Percentiles rank a stretch among this genome's conserved stretches.
phyloP scores from a whole-genome alignment of 805 yeast genomes.

The Candida insectorum region DNA sequence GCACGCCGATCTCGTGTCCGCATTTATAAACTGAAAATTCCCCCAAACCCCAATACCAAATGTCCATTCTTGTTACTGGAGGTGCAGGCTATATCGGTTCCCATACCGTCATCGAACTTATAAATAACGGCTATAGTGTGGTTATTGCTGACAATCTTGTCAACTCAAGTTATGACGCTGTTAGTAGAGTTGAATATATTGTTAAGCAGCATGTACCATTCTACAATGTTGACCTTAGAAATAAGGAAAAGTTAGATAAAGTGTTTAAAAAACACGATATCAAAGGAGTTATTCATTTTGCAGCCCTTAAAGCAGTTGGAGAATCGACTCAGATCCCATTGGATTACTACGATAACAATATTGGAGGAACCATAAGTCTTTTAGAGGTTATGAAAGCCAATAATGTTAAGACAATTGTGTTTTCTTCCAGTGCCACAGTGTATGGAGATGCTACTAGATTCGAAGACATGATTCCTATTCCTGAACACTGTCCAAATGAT shows the following conservation, averaged over 20 bases:
- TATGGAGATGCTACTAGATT: slow-evolving; percentile 79
- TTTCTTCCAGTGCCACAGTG: slow-evolving; percentile 79
- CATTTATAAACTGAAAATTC: too few species aligned
- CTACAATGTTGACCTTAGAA: slow-evolving; percentile 53
- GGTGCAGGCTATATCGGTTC: slow-evolving; percentile 89
- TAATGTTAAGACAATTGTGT: slow-evolving; percentile 54
- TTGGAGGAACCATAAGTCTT: slow-evolving; percentile 59
- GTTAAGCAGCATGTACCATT: slow-evolving; percentile 51
- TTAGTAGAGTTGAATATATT: slow-evolving; percentile 57
- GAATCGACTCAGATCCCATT: slow-evolving; percentile 70
- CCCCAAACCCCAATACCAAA: too few species aligned
- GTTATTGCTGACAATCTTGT: slow-evolving; percentile 69
- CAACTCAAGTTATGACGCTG: slow-evolving; percentile 65
- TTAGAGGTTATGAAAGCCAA: slow-evolving; percentile 49
- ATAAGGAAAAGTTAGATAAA: slow-evolving; percentile 42
- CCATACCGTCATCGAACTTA: slow-evolving; percentile 66
- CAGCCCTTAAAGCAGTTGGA: slow-evolving; percentile 81
- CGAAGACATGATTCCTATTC: slow-evolving; percentile 71
- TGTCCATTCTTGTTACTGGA: slow-evolving; percentile 69
- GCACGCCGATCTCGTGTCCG: too few species aligned
- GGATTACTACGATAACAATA: slow-evolving; percentile 65
- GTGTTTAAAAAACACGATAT: slow-evolving; percentile 51
- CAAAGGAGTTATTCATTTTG: slow-evolving; percentile 69
- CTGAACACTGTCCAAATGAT: slow-evolving; percentile 71
- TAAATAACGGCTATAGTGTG: slow-evolving; percentile 61